Base-by-base conservation (phyloP, 2,329 filamentous ascomycete species). In the Rachicladosporium sp. region DNA sequence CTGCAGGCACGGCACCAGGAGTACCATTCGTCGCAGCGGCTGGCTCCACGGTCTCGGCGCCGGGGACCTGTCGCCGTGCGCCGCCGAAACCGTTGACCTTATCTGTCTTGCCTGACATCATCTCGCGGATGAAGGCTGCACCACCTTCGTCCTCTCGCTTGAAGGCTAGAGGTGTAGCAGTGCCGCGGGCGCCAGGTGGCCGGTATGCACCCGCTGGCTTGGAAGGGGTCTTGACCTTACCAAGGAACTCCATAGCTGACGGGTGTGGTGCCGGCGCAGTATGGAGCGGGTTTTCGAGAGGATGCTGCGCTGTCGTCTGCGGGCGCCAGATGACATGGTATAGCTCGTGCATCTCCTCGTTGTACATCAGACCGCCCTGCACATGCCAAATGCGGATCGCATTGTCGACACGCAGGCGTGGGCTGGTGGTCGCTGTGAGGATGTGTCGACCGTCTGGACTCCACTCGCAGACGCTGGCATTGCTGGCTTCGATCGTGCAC, bases 201-300 rank as follows among this genome's bases (percentile, higher is more conserved):
- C 91, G 81, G 61, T 98, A 98, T 3, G 91, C 91, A 50, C 91
- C 91, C n/a, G 85, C 87, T 33, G 91, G 87, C 69, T 98, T 98
- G 45, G 86, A 91, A 4, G 91, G 88, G 3, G 88, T 89, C 74
- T 96, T 96, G 54, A 84, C 79, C 3, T 82, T 88, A 48, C 78
- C 82, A 38, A 95, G 71, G 55, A 87, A 95, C 2, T 79, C 75
- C 29, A 82, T 64, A 8, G 89, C 91, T 29, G 89, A 96, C 6
- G 78, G 60, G 59, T 98, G 91, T 6, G 89, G 82, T 2, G 70
- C 68, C 5, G 89, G 89, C 13, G 88, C 67, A 8, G 80, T 74
- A 46, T 71, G 71, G 52, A 96, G 69, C 6, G 85, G 82, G 56
- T 93, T 80, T 29, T 73, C 76, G 15, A 76, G 61, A n/a, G 75